These are phyloP conservation scores for Pseudogymnoascus sp. DNA, from an alignment of 2,329 filamentous ascomycete genomes.

Conservation along the genomic window DNA sequence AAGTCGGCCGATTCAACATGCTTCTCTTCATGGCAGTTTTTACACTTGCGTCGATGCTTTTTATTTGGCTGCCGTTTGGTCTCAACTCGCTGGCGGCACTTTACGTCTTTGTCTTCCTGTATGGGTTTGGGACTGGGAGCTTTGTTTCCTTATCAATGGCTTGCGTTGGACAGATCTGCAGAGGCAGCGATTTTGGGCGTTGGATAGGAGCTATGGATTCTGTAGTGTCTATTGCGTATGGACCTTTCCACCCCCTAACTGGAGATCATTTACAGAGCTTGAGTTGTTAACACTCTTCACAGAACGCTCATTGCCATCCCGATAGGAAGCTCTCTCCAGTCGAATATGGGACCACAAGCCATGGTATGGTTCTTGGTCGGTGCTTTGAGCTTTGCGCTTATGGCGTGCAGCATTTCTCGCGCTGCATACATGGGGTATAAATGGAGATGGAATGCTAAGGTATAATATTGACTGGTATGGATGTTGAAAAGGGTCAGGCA, in stretches of 20 bases:
- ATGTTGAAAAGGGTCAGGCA: neutral
- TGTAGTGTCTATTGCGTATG: conserved; percentile 2
- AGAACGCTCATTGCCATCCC: neutral
- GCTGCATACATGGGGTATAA: neutral
- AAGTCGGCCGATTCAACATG: conserved; percentile 7
- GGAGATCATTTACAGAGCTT: neutral
- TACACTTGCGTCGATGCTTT: neutral
- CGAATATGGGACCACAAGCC: neutral
- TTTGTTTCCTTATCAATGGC: conserved; percentile 12
- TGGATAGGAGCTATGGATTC: conserved; percentile 5
- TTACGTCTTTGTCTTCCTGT: conserved; percentile 11
- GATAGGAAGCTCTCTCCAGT: neutral
- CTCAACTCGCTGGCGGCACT: conserved; percentile 1
- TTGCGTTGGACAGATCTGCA: conserved; percentile 12
- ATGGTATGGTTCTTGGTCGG: conserved; percentile 2
- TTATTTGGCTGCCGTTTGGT: conserved; percentile 6
- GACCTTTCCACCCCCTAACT: neutral
- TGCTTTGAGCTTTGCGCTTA: neutral
- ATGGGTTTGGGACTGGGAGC: conserved; percentile 9
- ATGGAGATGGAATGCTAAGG: neutral
- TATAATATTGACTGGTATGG: neutral
- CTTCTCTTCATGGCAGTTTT: conserved; percentile 9
- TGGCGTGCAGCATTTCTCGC: neutral
- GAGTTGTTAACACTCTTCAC: neutral
- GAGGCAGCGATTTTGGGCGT: neutral